Conservation (phyloP, 352 stramenopile species). For the Globisporangium echinulatum region DNA sequence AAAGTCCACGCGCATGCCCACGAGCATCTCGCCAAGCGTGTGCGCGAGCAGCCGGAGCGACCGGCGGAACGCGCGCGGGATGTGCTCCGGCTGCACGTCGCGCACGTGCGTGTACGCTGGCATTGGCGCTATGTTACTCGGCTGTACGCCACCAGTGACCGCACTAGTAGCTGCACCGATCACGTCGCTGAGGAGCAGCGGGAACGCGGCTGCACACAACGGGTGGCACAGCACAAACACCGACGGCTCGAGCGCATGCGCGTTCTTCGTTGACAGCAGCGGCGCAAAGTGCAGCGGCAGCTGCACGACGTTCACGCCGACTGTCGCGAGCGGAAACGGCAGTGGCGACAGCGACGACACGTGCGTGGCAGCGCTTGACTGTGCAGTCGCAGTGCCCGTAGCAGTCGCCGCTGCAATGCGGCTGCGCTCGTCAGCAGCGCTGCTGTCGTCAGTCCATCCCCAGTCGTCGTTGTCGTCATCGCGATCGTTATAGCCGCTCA, state of each 20-base stretch:
- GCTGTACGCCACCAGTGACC: neutral
- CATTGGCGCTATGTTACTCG: neutral
- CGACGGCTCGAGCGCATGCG: conserved; percentile 33
- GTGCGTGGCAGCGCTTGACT: neutral
- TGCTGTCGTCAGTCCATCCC: conserved; percentile 39
- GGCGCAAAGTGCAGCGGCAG: conserved; percentile 52
- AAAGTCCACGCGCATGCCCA: conserved; percentile 42
- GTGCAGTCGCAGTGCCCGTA: neutral
- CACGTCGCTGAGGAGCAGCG: conserved; percentile 58
- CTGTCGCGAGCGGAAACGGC: neutral
- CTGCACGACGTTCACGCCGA: conserved; percentile 37
- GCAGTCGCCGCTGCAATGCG: no score
- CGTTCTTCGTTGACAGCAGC: conserved; percentile 36
- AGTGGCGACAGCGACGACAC: neutral
- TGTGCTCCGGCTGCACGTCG: conserved; percentile 59
- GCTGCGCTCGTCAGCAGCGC: neutral
- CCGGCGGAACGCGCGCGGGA: conserved; percentile 48
- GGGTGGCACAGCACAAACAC: conserved; percentile 71
- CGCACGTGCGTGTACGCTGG: conserved; percentile 50
- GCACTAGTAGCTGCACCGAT: conserved; percentile 1
- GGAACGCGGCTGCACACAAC: conserved; percentile 60
- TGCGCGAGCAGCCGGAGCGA: conserved; percentile 66
- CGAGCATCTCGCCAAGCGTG: conserved; percentile 48
- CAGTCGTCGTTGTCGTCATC: conserved; percentile 29
- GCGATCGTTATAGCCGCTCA: neutral